Evolutionary conservation across 805 yeast species (phyloP), one percentile per base, ranked within the genome.

Genomic region (Monosporozyma servazzii): DNA sequence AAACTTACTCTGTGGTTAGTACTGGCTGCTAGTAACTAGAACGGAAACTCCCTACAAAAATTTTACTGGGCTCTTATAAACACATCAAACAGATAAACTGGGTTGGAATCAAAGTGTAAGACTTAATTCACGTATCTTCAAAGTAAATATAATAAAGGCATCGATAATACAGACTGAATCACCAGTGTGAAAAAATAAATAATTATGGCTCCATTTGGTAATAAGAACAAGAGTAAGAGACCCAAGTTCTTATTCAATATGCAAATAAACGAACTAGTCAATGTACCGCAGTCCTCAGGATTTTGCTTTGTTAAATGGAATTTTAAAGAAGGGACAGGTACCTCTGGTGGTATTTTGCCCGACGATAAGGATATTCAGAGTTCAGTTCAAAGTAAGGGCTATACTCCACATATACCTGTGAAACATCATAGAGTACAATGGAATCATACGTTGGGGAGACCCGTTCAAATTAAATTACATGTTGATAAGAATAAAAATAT

Each of bases 221-320:
- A 55, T 33, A 57, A 57, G 46, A 60, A 58, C 21, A 68, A 64
- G 33, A 59, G 67, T 44, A 71, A 66, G 53, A 73, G 76, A 53
- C 86, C 88, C 7, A 80, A 80, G 67, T 90, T 87, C 66, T 70
- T 78, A 48, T 72, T 88, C 41, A 65, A 73, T 20, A 68, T 88
- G 29, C 66, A 75, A 17, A 75, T 89, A 47, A 76, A 78, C 51
- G 95, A 87, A 56, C 71, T 91, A 46, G 76, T 83, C n/a, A 90
- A 90, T 60, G 78, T 91, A 29, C 98, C 98, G 1, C 89, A 86
- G 57, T 74, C 84, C 1, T 71, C 81, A 2, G 95, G 95, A 0
- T 63, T 71, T 37, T 81, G 91, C 58, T 81, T 67, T 55, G 78
- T 88, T 18, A 80, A 82, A 52, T 77, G 90, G 77, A 73, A 71